Evolutionary conservation across 1,284 basidiomycete species (phyloP), one percentile per base, ranked within the genome.

Genomic region (Ganoderma boninense): DNA sequence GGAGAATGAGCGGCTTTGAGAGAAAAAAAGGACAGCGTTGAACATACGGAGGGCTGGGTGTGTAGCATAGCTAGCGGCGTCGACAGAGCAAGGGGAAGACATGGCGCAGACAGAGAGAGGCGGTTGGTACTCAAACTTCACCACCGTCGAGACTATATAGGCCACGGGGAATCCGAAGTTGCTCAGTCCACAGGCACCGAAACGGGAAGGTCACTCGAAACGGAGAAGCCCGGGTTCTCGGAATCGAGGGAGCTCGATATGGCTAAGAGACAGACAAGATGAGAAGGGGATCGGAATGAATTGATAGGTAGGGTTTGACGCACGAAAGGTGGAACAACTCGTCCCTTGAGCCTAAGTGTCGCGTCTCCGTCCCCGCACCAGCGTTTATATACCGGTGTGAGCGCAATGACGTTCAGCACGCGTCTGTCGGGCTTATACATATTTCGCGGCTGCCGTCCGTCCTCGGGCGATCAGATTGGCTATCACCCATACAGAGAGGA

Each of bases 11-110:
- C 52, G n/a, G 14, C 40, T 20, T 26, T 43, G 38, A 43, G 20
- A 14, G 44, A n/a, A 14, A n/a, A 18, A n/a, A 18, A 23, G 54
- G 49, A 23, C 44, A 8, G 59, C 61, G 18, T 42, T 42, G 40
- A 59, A 56, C 54, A 40, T 71, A 80, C 79, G 79, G 18, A 80
- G 77, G 20, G 79, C 79, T 29, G 79, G 77, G 57, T 80, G 78
- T 2, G 79, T 80, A 29, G 78, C 74, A 66, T 69, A 77, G 35
- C 72, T 77, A 54, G 67, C 59, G 49, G 69, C 74, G 57, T 70
- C 74, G 70, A 52, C 73, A 57, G 65, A 62, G 66, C 70, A 73
- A 64, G 63, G 67, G 68, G 75, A 71, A 43, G 71, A 61, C 74
- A 73, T 75, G 71, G 70, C 69, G 69, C 49, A 61, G 67, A 62